Conservation (phyloP, 2,329 filamentous ascomycete species). For the Trichophyton schoenleinii region DNA sequence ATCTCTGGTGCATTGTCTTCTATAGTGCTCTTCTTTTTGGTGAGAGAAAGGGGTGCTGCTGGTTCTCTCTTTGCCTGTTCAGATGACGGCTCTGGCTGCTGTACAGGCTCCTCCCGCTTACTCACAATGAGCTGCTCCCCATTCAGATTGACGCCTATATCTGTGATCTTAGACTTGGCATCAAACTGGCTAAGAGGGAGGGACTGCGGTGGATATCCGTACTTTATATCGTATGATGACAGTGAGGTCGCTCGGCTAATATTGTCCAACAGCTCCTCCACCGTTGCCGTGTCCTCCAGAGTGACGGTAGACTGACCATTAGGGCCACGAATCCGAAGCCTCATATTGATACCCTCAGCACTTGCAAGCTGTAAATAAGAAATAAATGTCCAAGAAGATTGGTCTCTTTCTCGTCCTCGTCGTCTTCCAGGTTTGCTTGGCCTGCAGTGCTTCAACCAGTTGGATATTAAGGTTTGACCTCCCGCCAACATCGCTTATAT, state of each 20-base stretch:
- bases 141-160: slow-evolving; percentile 50
- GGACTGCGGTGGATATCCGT: slow-evolving; percentile 60
- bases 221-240: slow-evolving; percentile 61
- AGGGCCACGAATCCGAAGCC: slow-evolving; percentile 63
- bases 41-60: slow-evolving; percentile 22
- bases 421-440: not conserved
- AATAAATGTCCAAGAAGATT: not conserved
- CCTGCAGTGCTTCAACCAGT: no score
- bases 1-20: slow-evolving; percentile 51
- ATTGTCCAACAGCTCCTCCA: slow-evolving; percentile 29
- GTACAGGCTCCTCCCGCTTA: slow-evolving; percentile 26
- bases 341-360: slow-evolving; percentile 38
- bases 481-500: not conserved
- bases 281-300: slow-evolving; percentile 51
- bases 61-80: not conserved
- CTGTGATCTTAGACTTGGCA: slow-evolving; percentile 37
- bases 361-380: not conserved
- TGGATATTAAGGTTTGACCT: not conserved
- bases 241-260: slow-evolving; percentile 52
- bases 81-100: not conserved
- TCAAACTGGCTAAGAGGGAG: slow-evolving; percentile 49
- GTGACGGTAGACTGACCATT: slow-evolving; percentile 58
- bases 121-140: slow-evolving; percentile 58
- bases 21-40: slow-evolving; percentile 19
- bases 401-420: no score